Base-by-base conservation (phyloP, 2,329 filamentous ascomycete genomes). In the Zalaria sp. region DNA sequence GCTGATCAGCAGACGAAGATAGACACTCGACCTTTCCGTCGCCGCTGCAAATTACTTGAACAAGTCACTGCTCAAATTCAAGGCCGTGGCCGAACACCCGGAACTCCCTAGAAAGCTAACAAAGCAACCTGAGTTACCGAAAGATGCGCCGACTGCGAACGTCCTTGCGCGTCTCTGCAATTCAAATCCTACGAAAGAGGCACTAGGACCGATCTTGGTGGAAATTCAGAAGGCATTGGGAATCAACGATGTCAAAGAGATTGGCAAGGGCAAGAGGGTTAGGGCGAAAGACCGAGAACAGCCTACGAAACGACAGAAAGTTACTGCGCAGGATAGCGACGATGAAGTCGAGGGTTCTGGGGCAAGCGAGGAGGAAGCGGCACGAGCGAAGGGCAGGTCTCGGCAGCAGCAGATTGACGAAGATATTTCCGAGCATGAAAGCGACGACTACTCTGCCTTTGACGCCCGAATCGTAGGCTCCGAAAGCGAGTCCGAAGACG, bases 81-180 rank as follows among this genome's bases (percentile, higher is more conserved):
- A 79, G 55, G 66, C 69, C 9, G 66, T 79, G 35, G 65, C 65
- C 31, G 68, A 71, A 27, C 63, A 65, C 9, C 63, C 67, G 8
- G 61, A 64, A 9, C 64, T 79, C 39, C 62, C 63, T 34, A 54
- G 46, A 41, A 60, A 57, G 40, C 54, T 61, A 43, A 57, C 57
- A 48, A 63, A 57, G 47, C 64, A 48, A 27, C 54, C 57, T 3
- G 55, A 63, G 9, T 55, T 63, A 5, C 57, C 63, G 11, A 40
- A 59, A 38, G 68, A 69, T 43, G 47, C 60, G 0, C 67, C 71
- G 2, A 62, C 67, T 40, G 61, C 72, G 11, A 79, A 79, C 58
- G 73, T 80, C 9, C 61, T 67, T 37, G 75, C 73, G 9, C 59
- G 76, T 40, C 48, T 80, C 40, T 78, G 72, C 53, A 79, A 76